Conservation (phyloP, 2,329 filamentous ascomycete genomes). For the Thielaviopsis musarum region DNA sequence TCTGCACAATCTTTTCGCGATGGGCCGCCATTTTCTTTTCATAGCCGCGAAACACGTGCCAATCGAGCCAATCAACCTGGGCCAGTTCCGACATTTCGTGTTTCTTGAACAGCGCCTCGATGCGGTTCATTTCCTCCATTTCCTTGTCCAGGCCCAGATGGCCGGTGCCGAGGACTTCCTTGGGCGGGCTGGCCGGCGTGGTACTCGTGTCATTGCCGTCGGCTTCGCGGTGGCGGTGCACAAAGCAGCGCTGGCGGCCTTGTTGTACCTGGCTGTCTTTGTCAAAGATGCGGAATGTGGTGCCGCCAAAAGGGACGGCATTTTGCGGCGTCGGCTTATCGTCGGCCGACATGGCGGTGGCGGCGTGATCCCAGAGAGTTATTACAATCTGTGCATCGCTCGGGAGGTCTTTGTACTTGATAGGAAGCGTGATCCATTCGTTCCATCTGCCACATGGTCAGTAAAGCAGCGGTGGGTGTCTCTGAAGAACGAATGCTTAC, state of each 20-base stretch:
- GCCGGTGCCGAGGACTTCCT: constrained; percentile 32
- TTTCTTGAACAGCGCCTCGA: constrained; percentile 87
- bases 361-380: constrained; percentile 64
- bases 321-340: constrained; percentile 49
- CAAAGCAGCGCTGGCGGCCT: constrained; percentile 75
- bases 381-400: constrained; percentile 72
- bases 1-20: constrained; percentile 16
- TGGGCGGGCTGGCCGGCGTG: constrained; percentile 49
- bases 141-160: constrained; percentile 44
- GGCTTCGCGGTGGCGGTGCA: constrained; percentile 67
- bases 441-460: constrained; percentile 49
- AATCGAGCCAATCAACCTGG: constrained; percentile 86
- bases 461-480: neutral
- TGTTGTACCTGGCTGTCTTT: constrained; percentile 80
- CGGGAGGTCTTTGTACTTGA: constrained; percentile 69
- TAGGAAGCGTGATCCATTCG: constrained; percentile 83
- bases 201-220: constrained; percentile 69
- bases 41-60: constrained; percentile 78
- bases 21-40: constrained; percentile 44
- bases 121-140: constrained; percentile 67
- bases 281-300: constrained; percentile 83
- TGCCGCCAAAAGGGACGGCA: constrained; percentile 83
- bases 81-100: constrained; percentile 96
- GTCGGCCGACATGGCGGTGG: constrained; percentile 60
- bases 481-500: constrained; percentile 20